These are phyloP conservation scores for Oryza meridionalis DNA, from an alignment of 176 grass and related monocot species.

Conservation along the genomic window DNA sequence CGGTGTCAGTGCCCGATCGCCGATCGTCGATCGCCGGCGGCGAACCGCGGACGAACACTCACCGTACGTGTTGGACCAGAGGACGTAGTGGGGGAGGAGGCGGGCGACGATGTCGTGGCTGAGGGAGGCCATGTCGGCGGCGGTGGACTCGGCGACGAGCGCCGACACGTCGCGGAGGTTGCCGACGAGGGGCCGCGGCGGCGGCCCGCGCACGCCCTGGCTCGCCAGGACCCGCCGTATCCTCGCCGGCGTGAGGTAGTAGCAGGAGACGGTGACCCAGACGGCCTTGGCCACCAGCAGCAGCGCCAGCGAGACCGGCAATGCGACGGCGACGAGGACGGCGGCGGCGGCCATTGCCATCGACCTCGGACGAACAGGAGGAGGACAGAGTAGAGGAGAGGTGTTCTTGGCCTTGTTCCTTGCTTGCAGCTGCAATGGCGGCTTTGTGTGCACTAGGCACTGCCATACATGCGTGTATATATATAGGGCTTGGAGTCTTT, in stretches of 20 bases:
- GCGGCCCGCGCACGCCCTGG: conserved; percentile 69
- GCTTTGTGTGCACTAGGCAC: conserved; percentile 4
- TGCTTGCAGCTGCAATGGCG: conserved; percentile 22
- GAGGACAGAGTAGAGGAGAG: not conserved
- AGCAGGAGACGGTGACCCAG: conserved; percentile 74
- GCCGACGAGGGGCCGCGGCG: conserved; percentile 59
- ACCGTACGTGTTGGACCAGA: conserved; percentile 81
- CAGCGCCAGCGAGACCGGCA: conserved; percentile 49
- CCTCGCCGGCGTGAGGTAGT: conserved; percentile 65
- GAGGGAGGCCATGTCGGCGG: conserved; percentile 65
- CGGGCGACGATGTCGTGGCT: conserved; percentile 85
- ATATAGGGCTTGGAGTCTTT: not conserved
- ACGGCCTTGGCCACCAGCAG: conserved; percentile 26
- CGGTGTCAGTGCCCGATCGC: not conserved
- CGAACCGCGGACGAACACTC: not conserved
- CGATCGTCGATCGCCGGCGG: too few relatives aligned
- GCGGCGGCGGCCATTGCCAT: conserved; percentile 14
- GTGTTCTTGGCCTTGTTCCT: conserved; percentile 5
- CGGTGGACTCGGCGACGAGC: conserved; percentile 58
- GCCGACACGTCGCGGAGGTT: conserved; percentile 72
- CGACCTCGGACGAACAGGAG: not conserved
- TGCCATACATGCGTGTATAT: not conserved
- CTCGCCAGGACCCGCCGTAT: conserved; percentile 58
- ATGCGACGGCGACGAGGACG: not conserved
- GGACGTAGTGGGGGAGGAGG: conserved; percentile 84